Conservation (phyloP, 2,329 filamentous ascomycete genomes). For the Colletotrichum tofieldiae region DNA sequence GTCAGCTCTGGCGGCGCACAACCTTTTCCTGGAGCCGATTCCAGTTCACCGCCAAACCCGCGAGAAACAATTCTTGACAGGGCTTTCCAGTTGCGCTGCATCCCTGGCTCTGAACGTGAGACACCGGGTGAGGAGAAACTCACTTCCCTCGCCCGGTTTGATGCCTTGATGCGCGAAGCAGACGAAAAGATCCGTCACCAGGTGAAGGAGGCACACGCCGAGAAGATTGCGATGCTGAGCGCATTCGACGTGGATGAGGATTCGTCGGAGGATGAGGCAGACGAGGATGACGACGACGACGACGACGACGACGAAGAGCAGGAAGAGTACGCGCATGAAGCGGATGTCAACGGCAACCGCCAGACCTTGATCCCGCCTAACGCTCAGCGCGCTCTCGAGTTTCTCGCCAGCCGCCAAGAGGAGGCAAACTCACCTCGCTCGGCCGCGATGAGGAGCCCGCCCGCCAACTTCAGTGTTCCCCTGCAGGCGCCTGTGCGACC, state of each 20-base stretch:
- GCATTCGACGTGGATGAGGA: conserved; percentile 68
- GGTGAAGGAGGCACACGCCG: conserved; percentile 51
- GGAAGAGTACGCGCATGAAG: conserved; percentile 56
- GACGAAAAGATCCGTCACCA: conserved; percentile 66
- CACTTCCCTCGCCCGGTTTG: conserved; percentile 76
- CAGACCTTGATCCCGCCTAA: conserved; percentile 60
- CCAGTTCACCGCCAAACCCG: conserved; percentile 67
- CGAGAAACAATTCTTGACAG: conserved; percentile 78
- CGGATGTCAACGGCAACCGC: conserved; percentile 48
- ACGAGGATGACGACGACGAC: conserved; percentile 57
- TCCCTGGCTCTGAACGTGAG: conserved; percentile 72
- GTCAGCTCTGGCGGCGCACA: conserved; percentile 65
- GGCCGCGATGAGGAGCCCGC: conserved; percentile 49
- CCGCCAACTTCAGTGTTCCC: conserved; percentile 42
- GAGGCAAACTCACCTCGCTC: conserved; percentile 53
- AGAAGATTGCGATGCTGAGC: conserved; percentile 59
- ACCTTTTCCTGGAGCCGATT: conserved; percentile 54
- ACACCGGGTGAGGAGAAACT: conserved; percentile 73
- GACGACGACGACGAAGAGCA: conserved; percentile 61
- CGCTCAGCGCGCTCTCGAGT: conserved; percentile 66
- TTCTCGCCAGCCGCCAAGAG: conserved; percentile 63
- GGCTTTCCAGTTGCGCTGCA: conserved; percentile 75
- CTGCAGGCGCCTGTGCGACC: conserved; percentile 57
- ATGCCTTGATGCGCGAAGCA: conserved; percentile 75
- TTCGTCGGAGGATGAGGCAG: conserved; percentile 60